Evolutionary conservation across 345 rosid species (phyloP), one percentile per base, ranked within the genome.

Genomic region (Corchorus capsularis): DNA sequence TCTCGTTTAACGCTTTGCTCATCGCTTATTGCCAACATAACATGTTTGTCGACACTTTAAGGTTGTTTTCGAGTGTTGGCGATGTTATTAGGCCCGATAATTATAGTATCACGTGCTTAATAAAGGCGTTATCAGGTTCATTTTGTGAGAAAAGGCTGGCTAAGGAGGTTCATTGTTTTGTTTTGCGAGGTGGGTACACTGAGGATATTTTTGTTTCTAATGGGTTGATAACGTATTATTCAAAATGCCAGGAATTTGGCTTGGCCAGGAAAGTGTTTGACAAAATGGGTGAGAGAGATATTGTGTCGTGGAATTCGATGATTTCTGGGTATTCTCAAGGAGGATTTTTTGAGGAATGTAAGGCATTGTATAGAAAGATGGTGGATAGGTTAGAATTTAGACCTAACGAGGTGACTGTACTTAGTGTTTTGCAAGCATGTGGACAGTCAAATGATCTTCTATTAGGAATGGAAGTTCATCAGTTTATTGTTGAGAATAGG

Each of bases 251-350:
- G 19, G 83, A 79, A 6, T 35, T 72, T 9, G 79, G 61, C 41
- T 86, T 60, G 52, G 93, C 93, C 8, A 83, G 90, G 85, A 86
- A 69, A 57, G 53, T 91, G 84, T 94, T 94, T 63, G 92, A 89
- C 75, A 71, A 46, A 75, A 90, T 91, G 93, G 50, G 68, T 45
- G 76, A 83, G 13, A 90, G 90, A 86, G 98, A 93, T 78, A 79
- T 87, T 1, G 93, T 94, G 37, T 80, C 94, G 0, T 94, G 98
- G 97, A 94, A 93, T 75, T 93, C 97, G 6, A 90, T 94, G 94
- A 86, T 93, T 74, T 80, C 94, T 0, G 98, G 95, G 22, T 94
- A 91, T 69, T 90, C 98, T 45, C 98, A 91, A 53, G 86, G 79
- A 39, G 95, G 98, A 46, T 81, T 59, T 78, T 90, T 84, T 72